These are phyloP conservation scores for Secale cereale DNA, from an alignment of 176 grass and related monocot genomes.

Conservation along the genomic window DNA sequence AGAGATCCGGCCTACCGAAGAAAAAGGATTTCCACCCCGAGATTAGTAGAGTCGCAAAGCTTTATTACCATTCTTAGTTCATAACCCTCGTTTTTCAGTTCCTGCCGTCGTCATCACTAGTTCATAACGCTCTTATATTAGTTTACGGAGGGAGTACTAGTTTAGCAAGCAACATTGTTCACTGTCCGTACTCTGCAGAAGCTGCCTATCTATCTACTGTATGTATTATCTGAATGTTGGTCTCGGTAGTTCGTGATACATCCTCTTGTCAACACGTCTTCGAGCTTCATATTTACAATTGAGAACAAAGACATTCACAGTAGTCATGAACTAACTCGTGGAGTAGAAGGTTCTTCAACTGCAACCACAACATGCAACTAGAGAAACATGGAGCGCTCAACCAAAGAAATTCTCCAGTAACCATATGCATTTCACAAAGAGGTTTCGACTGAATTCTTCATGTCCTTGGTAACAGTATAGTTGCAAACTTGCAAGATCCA, in stretches of 20 bases:
- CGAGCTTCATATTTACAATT: neutral
- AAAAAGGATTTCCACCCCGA: constrained; percentile 98
- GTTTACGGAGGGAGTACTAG: no score
- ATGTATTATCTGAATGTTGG: neutral
- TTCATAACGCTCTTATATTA: no score
- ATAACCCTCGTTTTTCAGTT: neutral
- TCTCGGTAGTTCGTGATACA: neutral
- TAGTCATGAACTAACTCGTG: neutral
- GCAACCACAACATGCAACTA: neutral
- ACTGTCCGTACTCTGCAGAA: neutral
- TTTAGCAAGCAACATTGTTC: neutral
- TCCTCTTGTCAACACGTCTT: neutral
- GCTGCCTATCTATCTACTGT: neutral
- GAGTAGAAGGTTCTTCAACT: neutral
- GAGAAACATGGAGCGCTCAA: neutral
- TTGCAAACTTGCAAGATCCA: constrained; percentile 36
- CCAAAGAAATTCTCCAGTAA: no score
- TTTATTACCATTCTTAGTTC: constrained; percentile 46
- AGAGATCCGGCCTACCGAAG: constrained; percentile 79
- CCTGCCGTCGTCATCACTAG: neutral
- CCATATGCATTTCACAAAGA: constrained; percentile 67
- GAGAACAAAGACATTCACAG: no score
- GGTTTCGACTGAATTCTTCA: constrained; percentile 54
- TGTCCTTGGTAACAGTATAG: constrained; percentile 35
- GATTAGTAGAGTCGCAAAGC: constrained; percentile 82